Conservation (phyloP, 192 early-diverging fungal species). For the Gamsiella multidivaricata region DNA sequence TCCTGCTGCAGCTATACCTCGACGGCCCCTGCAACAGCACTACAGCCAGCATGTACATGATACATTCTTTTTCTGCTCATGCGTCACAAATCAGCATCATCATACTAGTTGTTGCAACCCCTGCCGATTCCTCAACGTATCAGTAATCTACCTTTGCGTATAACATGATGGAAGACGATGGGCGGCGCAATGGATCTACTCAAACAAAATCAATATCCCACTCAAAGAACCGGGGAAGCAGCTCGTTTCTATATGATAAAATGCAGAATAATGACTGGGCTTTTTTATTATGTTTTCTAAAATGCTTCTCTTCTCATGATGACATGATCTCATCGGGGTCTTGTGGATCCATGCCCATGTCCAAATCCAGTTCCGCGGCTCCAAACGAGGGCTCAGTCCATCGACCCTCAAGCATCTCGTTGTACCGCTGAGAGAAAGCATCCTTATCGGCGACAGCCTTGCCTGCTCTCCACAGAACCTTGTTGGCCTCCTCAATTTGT, state of each 20-base stretch:
- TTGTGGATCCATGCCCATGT: slow-evolving; percentile 28
- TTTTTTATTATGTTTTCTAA: slow-evolving; percentile 4
- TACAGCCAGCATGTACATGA: slow-evolving; percentile 72
- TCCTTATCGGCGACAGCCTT: slow-evolving; percentile 68
- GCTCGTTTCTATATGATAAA: no score
- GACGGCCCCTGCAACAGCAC: slow-evolving; percentile 86
- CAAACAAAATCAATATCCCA: no score
- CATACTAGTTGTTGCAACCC: slow-evolving; percentile 17
- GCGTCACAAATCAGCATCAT: no score
- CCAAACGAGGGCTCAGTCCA: slow-evolving; percentile 36
- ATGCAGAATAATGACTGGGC: no score
- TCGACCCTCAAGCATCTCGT: slow-evolving; percentile 34
- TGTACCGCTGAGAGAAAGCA: slow-evolving; percentile 55
- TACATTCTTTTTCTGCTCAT: slow-evolving; percentile 37
- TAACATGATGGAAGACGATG: no score
- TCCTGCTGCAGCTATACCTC: slow-evolving; percentile 95
- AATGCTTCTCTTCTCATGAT: not conserved
- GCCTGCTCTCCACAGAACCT: slow-evolving; percentile 68
- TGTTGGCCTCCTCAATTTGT: slow-evolving; percentile 59
- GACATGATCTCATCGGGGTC: slow-evolving; percentile 5
- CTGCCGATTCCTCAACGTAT: no score
- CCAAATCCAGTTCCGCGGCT: slow-evolving; percentile 18
- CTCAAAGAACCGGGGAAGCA: no score
- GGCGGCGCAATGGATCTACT: no score
- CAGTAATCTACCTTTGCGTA: no score